A percentile compares a stretch with the other conserved stretches of the same genome.
Evolutionary conservation across 2,329 filamentous ascomycete genomes (phyloP).

Genomic region (Emydomyces testavorans): DNA sequence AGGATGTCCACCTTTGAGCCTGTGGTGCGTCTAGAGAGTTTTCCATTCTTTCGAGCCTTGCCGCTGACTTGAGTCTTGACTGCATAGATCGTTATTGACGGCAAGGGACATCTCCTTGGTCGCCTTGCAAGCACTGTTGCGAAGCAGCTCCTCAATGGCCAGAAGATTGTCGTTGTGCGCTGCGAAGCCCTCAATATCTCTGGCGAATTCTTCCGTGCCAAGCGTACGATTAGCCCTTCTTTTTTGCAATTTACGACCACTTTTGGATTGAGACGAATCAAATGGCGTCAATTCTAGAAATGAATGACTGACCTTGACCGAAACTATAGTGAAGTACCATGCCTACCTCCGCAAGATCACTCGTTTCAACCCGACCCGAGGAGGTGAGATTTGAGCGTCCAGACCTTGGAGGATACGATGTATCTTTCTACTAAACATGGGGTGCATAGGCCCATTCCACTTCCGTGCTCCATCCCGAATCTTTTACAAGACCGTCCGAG

Average conservation of each 20-base stretch:
- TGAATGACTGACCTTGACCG: constrained; percentile 3
- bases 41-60: not conserved
- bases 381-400: constrained; percentile 53
- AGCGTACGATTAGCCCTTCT: constrained; percentile 65
- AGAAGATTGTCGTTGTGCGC: constrained; percentile 99
- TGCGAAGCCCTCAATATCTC: constrained; percentile 99
- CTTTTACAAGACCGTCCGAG: constrained; percentile 99
- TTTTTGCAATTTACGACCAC: constrained; percentile 11
- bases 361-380: constrained; percentile 97
- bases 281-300: not conserved
- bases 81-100: constrained; percentile 90
- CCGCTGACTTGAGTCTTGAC: constrained; percentile 30
- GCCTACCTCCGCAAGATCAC: constrained; percentile 99
- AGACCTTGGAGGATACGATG: constrained; percentile 1
- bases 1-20: constrained; percentile 57
- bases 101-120: constrained; percentile 99
- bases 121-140: constrained; percentile 95
- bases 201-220: constrained; percentile 99
- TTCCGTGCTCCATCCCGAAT: constrained; percentile 98
- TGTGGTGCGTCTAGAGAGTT: constrained; percentile 44
- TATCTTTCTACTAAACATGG: constrained; percentile 13
- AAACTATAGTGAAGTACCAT: constrained; percentile 89
- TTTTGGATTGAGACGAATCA: not conserved
- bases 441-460: constrained; percentile 78
- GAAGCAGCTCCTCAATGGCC: constrained; percentile 97